phyloP scores from a whole-genome alignment of 805 yeast genomes.

The Metschnikowia drakensbergensis region DNA sequence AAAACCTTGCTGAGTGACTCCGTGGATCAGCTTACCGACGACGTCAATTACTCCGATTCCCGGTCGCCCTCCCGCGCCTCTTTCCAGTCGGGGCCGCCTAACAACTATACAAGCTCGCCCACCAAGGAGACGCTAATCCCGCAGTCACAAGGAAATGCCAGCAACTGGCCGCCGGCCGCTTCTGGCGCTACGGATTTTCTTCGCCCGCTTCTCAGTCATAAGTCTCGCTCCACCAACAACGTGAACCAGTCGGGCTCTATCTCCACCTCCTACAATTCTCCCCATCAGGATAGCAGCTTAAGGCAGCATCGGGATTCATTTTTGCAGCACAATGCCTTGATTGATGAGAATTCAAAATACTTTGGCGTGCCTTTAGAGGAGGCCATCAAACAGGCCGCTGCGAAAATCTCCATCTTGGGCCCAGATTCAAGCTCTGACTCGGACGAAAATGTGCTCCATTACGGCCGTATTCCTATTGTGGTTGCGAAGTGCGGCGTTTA shows the following conservation, averaged over 20 bases:
- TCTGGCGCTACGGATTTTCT: conserved; percentile 23
- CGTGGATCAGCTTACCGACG: conserved; percentile 31
- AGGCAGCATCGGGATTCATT: conserved; percentile 51
- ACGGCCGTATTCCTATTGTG: conserved; percentile 86
- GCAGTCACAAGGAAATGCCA: conserved; percentile 2
- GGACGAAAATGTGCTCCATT: conserved; percentile 62
- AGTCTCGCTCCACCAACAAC: conserved; percentile 48
- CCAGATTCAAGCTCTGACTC: conserved; percentile 28
- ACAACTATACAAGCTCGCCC: conserved; percentile 13
- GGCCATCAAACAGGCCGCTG: conserved; percentile 73
- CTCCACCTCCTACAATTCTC: conserved; percentile 22
- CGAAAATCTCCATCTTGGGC: conserved; percentile 63
- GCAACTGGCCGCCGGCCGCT: conserved; percentile 2
- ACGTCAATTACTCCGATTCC: conserved; percentile 18
- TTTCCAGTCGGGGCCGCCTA: conserved; percentile 13
- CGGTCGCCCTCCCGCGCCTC: conserved; percentile 19
- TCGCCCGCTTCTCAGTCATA: conserved; percentile 48
- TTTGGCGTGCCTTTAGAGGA: conserved; percentile 74
- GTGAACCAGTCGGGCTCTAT: conserved; percentile 39
- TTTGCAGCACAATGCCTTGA: conserved; percentile 40
- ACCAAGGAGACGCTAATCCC: conserved; percentile 8
- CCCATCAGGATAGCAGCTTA: conserved; percentile 13
- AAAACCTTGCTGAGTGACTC: conserved; percentile 37
- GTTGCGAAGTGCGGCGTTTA: conserved; percentile 95
- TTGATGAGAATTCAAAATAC: conserved; percentile 52